Evolutionary conservation across 805 yeast species (phyloP).

Genomic region (Schwanniomyces pseudopolymorphus): DNA sequence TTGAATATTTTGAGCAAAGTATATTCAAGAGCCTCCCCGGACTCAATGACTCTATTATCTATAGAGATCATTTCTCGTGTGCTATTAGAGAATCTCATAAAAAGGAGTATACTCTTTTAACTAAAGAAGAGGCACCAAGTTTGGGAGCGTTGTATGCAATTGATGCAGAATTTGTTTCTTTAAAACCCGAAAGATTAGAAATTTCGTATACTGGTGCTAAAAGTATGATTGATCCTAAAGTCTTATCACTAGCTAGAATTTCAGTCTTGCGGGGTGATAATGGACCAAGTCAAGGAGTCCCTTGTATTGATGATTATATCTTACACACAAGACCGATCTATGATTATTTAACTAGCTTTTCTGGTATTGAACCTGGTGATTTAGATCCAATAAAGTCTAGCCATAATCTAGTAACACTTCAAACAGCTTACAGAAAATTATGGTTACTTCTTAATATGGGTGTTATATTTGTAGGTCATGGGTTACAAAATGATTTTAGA

Average conservation of each 20-base stretch:
- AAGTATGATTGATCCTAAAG: conserved; percentile 69
- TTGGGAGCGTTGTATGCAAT: conserved; percentile 83
- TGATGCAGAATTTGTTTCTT: conserved; percentile 93
- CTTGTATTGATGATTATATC: conserved; percentile 92
- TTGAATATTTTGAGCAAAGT: conserved; percentile 34
- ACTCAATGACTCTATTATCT: conserved; percentile 64
- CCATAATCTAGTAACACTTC: conserved; percentile 72
- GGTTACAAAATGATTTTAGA: conserved; percentile 85
- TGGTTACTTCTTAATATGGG: conserved; percentile 91
- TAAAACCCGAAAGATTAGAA: conserved; percentile 78
- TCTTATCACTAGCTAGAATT: conserved; percentile 79
- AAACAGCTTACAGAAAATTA: conserved; percentile 80
- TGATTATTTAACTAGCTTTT: conserved; percentile 84
- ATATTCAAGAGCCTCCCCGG: conserved; percentile 15
- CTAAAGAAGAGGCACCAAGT: conserved; percentile 66
- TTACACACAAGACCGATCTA: conserved; percentile 68
- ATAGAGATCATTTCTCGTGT: conserved; percentile 71
- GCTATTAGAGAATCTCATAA: conserved; percentile 58
- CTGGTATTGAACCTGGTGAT: conserved; percentile 95
- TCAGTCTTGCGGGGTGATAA: conserved; percentile 77
- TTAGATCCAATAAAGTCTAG: conserved; percentile 66
- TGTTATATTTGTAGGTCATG: conserved; percentile 93
- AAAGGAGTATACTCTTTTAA: conserved; percentile 67
- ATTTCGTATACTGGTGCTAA: conserved; percentile 71
- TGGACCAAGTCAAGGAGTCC: conserved; percentile 64